phyloP scores from a whole-genome alignment of 1,284 basidiomycete genomes.

The Ustanciosporium gigantosporum region DNA sequence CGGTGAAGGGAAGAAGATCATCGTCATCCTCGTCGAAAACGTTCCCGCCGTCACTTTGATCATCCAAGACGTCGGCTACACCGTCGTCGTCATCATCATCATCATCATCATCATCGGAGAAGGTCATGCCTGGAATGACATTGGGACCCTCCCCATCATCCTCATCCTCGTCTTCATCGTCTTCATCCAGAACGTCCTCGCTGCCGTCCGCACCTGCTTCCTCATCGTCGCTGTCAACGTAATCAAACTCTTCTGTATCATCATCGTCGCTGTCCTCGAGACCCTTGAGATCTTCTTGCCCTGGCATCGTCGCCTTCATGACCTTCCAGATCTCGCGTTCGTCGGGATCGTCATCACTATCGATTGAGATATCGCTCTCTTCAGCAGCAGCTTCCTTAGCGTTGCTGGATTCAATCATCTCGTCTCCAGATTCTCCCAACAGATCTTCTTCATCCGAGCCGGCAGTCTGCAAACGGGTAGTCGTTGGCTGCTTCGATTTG shows the following conservation, averaged over 20 bases:
- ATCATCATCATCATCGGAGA: constrained; percentile 26
- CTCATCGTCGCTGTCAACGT: constrained; percentile 36
- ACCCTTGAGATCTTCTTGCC: constrained; percentile 68
- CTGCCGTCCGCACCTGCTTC: constrained; percentile 4
- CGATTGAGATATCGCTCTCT: constrained; percentile 16
- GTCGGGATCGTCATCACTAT: constrained; percentile 47
- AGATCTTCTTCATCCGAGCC: constrained; percentile 63
- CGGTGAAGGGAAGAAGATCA: constrained; percentile 54
- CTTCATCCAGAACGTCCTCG: constrained; percentile 22
- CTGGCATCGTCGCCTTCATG: constrained; percentile 62
- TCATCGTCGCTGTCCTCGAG: constrained; percentile 33
- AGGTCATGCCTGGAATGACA: constrained; percentile 36
- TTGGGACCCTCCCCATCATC: constrained; percentile 17
- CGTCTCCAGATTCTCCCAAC: constrained; percentile 55
- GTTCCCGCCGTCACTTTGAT: constrained; percentile 36
- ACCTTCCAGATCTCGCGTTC: constrained; percentile 63
- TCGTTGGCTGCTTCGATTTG: constrained; percentile 46
- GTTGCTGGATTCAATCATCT: constrained; percentile 10
- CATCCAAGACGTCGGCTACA: constrained; percentile 17
- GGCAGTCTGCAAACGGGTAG: constrained; percentile 19
- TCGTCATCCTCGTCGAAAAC: constrained; percentile 58
- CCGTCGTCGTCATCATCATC: constrained; percentile 4
- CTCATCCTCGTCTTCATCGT: constrained; percentile 32
- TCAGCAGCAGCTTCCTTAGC: constrained; percentile 34
- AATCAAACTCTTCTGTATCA: constrained; percentile 39